These are phyloP conservation scores for Lentinula novae-zelandiae DNA, from an alignment of 1,284 basidiomycete genomes.

Conservation along the genomic window DNA sequence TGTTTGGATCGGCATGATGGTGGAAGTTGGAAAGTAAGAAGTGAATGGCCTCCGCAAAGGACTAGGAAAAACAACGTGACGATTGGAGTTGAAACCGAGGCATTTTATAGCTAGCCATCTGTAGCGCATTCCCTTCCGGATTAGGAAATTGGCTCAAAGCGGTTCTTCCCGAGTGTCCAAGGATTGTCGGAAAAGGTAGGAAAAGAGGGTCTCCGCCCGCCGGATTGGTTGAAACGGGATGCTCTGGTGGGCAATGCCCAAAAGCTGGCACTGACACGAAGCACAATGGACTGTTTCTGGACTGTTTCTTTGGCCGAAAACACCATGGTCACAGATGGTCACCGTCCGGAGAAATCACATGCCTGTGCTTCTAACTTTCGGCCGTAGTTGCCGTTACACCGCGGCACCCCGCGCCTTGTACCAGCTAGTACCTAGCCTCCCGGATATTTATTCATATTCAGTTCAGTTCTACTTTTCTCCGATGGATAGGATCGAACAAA, in stretches of 20 bases:
- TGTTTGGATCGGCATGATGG: constrained; percentile 51
- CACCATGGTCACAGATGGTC: neutral
- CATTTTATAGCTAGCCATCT: constrained; percentile 29
- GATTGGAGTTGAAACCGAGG: constrained; percentile 7
- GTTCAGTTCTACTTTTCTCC: too few relatives aligned
- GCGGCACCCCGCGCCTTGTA: constrained; percentile 2
- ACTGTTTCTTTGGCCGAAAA: too few relatives aligned
- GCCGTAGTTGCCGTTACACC: neutral
- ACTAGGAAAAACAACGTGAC: constrained; percentile 11
- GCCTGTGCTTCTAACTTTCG: neutral
- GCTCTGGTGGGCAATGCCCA: neutral
- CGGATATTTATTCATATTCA: neutral
- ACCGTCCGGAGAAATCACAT: constrained; percentile 2
- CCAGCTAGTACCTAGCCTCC: too few relatives aligned
- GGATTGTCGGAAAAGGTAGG: neutral
- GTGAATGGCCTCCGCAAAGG: constrained; percentile 16
- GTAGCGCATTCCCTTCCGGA: constrained; percentile 29
- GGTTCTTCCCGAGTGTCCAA: constrained; percentile 12
- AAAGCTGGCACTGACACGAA: neutral
- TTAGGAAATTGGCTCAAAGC: constrained; percentile 3
- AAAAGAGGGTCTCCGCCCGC: neutral
- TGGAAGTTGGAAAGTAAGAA: constrained; percentile 40
- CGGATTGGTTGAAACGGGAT: neutral
- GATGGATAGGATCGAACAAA: neutral
- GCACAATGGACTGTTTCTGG: neutral